Percentiles rank a stretch among this genome's conserved stretches.
Conservation (phyloP, 352 stramenopile genomes). For the Phytophthora pluvialis region DNA sequence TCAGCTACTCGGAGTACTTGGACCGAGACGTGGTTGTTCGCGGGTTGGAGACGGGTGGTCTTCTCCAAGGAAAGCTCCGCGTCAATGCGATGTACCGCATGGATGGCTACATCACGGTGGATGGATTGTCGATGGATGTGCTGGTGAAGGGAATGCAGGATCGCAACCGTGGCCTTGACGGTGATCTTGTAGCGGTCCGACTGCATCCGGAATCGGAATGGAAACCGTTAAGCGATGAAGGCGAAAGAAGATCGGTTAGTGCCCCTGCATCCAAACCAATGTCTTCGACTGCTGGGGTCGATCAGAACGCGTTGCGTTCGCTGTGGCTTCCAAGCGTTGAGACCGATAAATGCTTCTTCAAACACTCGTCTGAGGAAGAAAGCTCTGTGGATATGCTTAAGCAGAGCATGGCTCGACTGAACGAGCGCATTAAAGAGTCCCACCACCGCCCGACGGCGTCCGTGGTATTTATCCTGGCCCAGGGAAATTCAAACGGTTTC, state of each 20-base stretch:
- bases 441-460: slow-evolving; percentile 61
- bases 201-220: slow-evolving; percentile 60
- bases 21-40: slow-evolving; percentile 37
- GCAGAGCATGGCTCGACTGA: slow-evolving; percentile 31
- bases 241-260: slow-evolving; percentile 8
- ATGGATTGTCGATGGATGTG: slow-evolving; percentile 77
- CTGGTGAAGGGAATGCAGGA: slow-evolving; percentile 73
- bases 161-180: slow-evolving; percentile 80
- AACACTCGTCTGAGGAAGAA: slow-evolving; percentile 20
- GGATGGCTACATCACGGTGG: slow-evolving; percentile 81
- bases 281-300: slow-evolving; percentile 31
- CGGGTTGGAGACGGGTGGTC: slow-evolving; percentile 42
- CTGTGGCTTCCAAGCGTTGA: slow-evolving; percentile 57
- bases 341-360: slow-evolving; percentile 42
- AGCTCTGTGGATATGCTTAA: slow-evolving; percentile 36
- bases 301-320: slow-evolving; percentile 48
- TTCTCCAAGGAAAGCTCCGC: slow-evolving; percentile 73
- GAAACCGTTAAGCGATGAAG: slow-evolving; percentile 49
- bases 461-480: slow-evolving; percentile 71
- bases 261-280: slow-evolving; percentile 19
- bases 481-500: slow-evolving; percentile 65
- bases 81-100: slow-evolving; percentile 76
- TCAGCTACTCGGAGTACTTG: slow-evolving; percentile 49
- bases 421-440: slow-evolving; percentile 38
- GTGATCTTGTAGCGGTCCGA: slow-evolving; percentile 80